These are phyloP conservation scores for Clavispora carvajalis DNA, from an alignment of 805 yeast genomes.

Conservation along the genomic window DNA sequence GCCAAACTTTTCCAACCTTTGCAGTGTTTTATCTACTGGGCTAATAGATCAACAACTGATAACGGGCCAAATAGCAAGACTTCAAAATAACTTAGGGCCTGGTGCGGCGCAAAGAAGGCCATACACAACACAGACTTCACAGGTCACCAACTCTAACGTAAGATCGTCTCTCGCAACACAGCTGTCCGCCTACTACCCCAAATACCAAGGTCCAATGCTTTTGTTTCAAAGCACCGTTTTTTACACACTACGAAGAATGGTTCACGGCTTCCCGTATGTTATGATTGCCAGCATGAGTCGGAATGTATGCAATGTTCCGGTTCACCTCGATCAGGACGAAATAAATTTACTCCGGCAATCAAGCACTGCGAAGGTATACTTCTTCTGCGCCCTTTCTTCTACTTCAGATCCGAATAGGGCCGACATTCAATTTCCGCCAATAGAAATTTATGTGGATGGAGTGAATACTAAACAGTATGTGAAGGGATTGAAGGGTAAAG, in stretches of 20 bases:
- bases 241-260: constrained; percentile 42
- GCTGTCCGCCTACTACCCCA: constrained; percentile 1
- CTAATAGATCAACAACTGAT: constrained; percentile 3
- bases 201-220: constrained; percentile 33
- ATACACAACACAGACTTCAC: background rate
- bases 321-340: constrained; percentile 43
- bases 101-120: background rate
- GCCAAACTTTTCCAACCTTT: constrained; percentile 32
- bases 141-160: background rate
- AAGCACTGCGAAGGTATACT: constrained; percentile 32
- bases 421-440: constrained; percentile 64
- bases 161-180: background rate
- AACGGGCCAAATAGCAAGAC: background rate
- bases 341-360: constrained; percentile 22
- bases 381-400: constrained; percentile 48
- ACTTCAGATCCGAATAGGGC: constrained; percentile 22
- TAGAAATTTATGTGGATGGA: constrained; percentile 62
- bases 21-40: constrained; percentile 24
- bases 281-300: constrained; percentile 44
- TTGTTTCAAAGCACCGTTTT: constrained; percentile 53
- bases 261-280: constrained; percentile 45
- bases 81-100: background rate
- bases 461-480: constrained; percentile 34
- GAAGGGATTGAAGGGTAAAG: constrained; percentile 69
- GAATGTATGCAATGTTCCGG: constrained; percentile 26